These are phyloP conservation scores for Cordyceps pruinosa DNA, from an alignment of 2,329 filamentous ascomycete genomes.

Conservation along the genomic window DNA sequence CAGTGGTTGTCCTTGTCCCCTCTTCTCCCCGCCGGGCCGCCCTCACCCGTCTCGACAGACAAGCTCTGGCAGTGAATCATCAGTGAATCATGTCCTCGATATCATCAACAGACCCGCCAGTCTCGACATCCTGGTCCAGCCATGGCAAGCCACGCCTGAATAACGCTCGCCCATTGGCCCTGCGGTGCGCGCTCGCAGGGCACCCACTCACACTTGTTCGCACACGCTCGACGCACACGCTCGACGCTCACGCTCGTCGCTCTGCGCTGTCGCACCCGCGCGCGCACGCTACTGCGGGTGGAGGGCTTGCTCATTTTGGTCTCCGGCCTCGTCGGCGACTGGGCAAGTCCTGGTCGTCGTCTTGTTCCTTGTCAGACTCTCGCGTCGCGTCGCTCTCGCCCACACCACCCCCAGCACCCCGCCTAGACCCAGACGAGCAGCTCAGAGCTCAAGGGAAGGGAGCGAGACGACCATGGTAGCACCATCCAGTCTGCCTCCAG, in stretches of 20 bases:
- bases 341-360: too few species aligned
- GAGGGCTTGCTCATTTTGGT: constrained; percentile 5
- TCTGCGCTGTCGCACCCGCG: constrained; percentile 10
- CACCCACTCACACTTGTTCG: constrained; percentile 2
- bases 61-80: background rate
- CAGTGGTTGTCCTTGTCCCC: background rate
- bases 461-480: background rate
- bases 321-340: background rate
- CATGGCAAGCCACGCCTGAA: background rate
- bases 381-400: background rate
- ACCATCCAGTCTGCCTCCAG: background rate
- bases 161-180: background rate
- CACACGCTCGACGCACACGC: too few species aligned
- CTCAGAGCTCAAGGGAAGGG: background rate
- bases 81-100: background rate
- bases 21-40: background rate
- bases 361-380: background rate
- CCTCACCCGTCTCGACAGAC: background rate
- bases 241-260: too few species aligned
- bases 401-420: background rate
- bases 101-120: constrained; percentile 1
- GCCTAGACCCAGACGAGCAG: background rate
- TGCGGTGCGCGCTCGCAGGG: background rate
- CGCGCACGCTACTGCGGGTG: constrained; percentile 9
- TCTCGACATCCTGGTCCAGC: background rate